Evolutionary conservation across 306 rosid species (phyloP).

Genomic region (Vachellia pachyceras): DNA sequence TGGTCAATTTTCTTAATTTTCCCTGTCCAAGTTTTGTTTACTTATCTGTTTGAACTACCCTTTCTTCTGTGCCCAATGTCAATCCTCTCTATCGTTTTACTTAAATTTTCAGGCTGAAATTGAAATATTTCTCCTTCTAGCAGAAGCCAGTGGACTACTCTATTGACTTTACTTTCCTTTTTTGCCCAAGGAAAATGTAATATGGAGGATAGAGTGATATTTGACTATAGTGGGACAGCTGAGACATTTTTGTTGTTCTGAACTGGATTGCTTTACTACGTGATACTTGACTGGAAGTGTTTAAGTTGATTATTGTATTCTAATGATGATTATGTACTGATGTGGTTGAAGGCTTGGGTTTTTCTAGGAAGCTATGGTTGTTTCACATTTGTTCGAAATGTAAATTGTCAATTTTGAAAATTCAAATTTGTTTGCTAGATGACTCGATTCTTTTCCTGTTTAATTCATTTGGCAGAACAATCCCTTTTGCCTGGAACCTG

Average conservation of each 20-base stretch:
- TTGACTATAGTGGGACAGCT: not conserved
- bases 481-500: slow-evolving; percentile 96
- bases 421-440: not conserved
- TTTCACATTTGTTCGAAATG: not conserved
- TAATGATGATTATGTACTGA: not conserved
- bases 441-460: slow-evolving; percentile 21
- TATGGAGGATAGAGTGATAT: not conserved
- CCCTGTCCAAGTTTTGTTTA: not conserved
- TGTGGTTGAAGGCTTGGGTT: slow-evolving; percentile 9
- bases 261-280: not conserved
- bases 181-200: not conserved
- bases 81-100: not conserved
- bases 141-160: not conserved
- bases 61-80: not conserved
- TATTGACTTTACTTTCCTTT: not conserved
- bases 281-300: slow-evolving; percentile 10
- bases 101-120: not conserved
- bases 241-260: not conserved
- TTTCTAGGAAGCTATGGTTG: slow-evolving; percentile 11
- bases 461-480: slow-evolving; percentile 64
- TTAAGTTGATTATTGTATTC: not conserved
- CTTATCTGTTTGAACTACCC: not conserved
- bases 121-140: not conserved
- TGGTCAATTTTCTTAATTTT: not conserved
- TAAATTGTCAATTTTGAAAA: not conserved